Evolutionary conservation across 2,329 filamentous ascomycete genomes (phyloP), one percentile per base, ranked within the genome.

Genomic region (Diaporthe sp.): DNA sequence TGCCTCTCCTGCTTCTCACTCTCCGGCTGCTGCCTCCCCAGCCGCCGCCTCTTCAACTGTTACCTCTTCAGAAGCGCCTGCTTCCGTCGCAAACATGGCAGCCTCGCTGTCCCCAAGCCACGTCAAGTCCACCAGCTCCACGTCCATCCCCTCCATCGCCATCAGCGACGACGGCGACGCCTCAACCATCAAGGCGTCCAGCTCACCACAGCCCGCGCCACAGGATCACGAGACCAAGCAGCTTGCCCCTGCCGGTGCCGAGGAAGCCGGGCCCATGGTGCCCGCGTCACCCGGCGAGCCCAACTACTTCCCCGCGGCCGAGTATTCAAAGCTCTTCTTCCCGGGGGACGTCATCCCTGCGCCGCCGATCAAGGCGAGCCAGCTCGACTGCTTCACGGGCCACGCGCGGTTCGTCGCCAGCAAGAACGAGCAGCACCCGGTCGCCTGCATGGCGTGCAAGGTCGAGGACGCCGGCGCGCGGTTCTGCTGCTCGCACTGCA

Each of bases 361-460:
- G 2, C 81, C 81, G 10, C 84, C 87, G 2, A 81, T 90, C n/a
- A 74, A 76, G 55, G 75, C 76, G 51, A 84, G 82, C 69, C 84
- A 87, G 62, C 85, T 85, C 77, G 78, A 82, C 74, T 92, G 90
- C 81, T 85, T 88, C 74, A 85, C 86, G 55, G 80, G 81, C 4
- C 90, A 92, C 79, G 80, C 80, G 62, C 84, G 81, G 62, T 89
- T 91, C 87, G 84, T 87, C 72, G 82, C 85, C 51, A 85, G 86
- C 72, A 82, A 83, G 76, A 91, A 91, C 80, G 81, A 79, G 62
- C 80, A 86, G 78, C 88, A 90, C 79, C 85, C 89, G 2, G 83
- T 91, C 28, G 84, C 87, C 15, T 92, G 90, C 80, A 88, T 90
- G 81, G 85, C 87, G 4, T 92, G 90, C 81, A 84, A 85, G 71